phyloP scores from a whole-genome alignment of 169 alveolate genomes.

The Cardiosporidium cionae region DNA sequence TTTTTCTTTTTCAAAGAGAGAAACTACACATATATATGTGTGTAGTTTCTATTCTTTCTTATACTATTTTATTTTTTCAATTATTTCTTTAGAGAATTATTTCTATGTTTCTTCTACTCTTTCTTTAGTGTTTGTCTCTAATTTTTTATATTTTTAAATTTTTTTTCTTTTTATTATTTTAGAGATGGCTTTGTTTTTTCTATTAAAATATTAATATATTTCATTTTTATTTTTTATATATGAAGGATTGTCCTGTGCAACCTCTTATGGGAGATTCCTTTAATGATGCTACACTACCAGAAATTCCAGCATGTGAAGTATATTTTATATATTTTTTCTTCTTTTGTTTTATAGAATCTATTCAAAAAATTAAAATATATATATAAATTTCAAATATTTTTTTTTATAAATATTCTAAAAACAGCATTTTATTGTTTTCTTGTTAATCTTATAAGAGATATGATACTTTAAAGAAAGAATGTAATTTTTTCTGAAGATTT shows the following conservation, averaged over 20 bases:
- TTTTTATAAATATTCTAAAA: no score
- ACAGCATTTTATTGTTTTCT: no score
- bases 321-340: neutral
- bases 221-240: no score
- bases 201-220: no score
- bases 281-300: constrained; percentile 19
- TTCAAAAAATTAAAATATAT: no score
- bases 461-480: no score
- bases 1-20: neutral
- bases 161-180: neutral
- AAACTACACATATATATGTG: neutral
- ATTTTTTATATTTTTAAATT: neutral
- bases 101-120: neutral
- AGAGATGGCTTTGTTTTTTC: neutral
- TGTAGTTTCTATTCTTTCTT: neutral
- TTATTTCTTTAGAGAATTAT: neutral
- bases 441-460: no score
- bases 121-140: neutral
- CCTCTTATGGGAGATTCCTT: constrained; percentile 22
- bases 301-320: constrained; percentile 30
- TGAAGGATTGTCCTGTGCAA: constrained; percentile 24
- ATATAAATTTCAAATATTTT: no score
- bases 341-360: neutral
- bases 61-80: neutral
- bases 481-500: no score